Evolutionary conservation across 352 stramenopile genomes (phyloP).

Genomic region (Globisporangium yorkense): DNA sequence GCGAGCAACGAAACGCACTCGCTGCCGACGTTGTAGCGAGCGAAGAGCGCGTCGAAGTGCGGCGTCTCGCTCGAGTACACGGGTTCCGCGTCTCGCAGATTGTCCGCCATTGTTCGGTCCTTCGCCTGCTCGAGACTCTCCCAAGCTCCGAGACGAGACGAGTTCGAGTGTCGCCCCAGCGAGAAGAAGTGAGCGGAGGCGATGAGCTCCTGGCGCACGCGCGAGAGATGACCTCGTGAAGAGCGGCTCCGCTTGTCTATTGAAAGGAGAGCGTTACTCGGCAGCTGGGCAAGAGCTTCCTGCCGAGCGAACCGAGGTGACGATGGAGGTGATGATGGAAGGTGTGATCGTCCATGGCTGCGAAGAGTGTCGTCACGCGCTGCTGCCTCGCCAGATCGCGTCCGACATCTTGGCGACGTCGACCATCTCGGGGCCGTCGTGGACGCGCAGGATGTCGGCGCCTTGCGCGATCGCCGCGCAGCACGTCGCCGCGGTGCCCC

Average conservation of each 20-base stretch:
- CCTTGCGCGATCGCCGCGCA: slow-evolving; percentile 69
- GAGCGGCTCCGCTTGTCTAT: too few relatives aligned
- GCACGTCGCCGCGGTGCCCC: slow-evolving; percentile 91
- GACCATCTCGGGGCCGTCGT: slow-evolving; percentile 91
- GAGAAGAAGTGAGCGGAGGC: too few relatives aligned
- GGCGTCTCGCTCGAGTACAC: slow-evolving; percentile 41
- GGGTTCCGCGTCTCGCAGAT: slow-evolving; percentile 17
- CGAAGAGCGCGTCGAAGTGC: slow-evolving; percentile 60
- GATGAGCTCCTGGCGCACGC: too few relatives aligned
- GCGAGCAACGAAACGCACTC: slow-evolving; percentile 13
- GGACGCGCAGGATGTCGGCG: slow-evolving; percentile 92
- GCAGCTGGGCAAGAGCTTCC: too few relatives aligned
- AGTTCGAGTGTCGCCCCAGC: too few relatives aligned
- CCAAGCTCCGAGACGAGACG: too few relatives aligned
- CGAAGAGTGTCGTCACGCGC: not conserved
- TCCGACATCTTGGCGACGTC: slow-evolving; percentile 90
- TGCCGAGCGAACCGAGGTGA: not conserved
- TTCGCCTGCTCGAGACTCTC: not conserved
- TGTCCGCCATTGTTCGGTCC: slow-evolving; percentile 18
- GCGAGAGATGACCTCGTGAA: too few relatives aligned
- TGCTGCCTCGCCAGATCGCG: slow-evolving; percentile 69
- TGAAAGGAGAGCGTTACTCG: too few relatives aligned
- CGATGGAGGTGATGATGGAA: not conserved
- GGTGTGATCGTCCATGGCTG: not conserved
- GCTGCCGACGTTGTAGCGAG: slow-evolving; percentile 36